Evolutionary conservation across 345 rosid genomes (phyloP), one percentile per base, ranked within the genome.

Genomic region (Xanthoceras sorbifolium): DNA sequence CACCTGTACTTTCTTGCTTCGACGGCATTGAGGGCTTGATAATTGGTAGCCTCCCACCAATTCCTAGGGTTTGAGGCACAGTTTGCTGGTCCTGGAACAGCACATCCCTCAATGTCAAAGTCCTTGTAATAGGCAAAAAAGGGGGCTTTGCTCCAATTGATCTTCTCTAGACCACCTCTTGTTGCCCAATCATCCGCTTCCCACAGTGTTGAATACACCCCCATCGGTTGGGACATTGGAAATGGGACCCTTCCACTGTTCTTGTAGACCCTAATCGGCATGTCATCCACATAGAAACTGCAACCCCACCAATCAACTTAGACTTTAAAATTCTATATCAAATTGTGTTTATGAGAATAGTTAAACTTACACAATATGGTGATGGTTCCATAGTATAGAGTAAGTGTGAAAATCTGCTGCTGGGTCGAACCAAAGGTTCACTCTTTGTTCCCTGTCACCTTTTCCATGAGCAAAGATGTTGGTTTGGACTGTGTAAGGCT

Each of bases 121-220:
- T 92, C 97, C 81, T 77, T 90, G 90, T 95, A 93, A 76, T 90
- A 89, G 29, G 99, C 91, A 46, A 78, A 79, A 77, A 95, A 95
- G 0, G 99, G 99, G 11, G 99, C 96, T 83, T 90, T 93, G 77
- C 82, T 87, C 99, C 99, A 95, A 79, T 93, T 76, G 55, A 92
- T 95, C 73, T 95, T 95, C 85, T 93, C 98, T 5, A 92, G 82
- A 11, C 99, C 98, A 0, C 99, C 99, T 79, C 99, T 92, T 50
- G 98, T 95, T 34, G 98, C 99, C 99, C 99, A 95, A 57, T 95
- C 88, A 79, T 95, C 99, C 1, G 99, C 98, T 79, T 95, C 96
- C 99, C 99, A 95, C 69, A 95, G 78, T 8, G 99, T 95, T 48
- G 99, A 95, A 82, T 87, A 93, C 5, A 95, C 84, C 7, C 93